Evolutionary conservation across 164 flowering plant species (phyloP), one percentile per base, ranked within the genome.

Genomic region (Dillenia turbinata): DNA sequence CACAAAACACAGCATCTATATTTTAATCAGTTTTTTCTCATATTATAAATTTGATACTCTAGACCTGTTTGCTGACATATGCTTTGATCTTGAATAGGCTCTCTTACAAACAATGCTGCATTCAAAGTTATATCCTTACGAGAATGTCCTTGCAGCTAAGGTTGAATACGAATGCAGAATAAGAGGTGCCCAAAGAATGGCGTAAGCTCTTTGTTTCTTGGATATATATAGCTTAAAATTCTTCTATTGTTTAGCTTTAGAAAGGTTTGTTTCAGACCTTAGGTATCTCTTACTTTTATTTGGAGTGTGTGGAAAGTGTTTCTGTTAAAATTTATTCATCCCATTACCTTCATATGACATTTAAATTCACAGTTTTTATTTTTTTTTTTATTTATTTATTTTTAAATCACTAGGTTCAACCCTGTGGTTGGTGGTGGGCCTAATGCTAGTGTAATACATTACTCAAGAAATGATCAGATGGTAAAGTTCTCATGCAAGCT

Each of bases 401-500:
- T 64, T 19, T 19, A 19, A 19, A 19, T 71, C 14, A 48, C 49
- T 77, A 94, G 98, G 74, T 94, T 91, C 73, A 89, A 91, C 69
- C 97, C 98, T 59, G 98, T 94, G 60, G 98, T 94, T 71, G 98
- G 98, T 70, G 93, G 97, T 67, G 97, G 98, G 13, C 73, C 82
- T 62, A 94, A 94, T 81, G 98, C 75, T 47, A 84, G 88, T 73
- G 93, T 94, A 49, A 91, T 94, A 68, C 97, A 94, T 74, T 94
- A 94, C 75, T 86, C 96, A 64, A 83, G 98, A 67, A 90, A 90
- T 79, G 98, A 93, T 76, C 85, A 85, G 64, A 80, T 64, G 49
- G 98, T 88, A 75, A 63, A 79, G 47, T 66, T 46, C 54, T 43
- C 33, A 50, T 33, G 12, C 16, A 24, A n/a, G 19, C 50, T 12